Evolutionary conservation across 1,284 basidiomycete genomes (phyloP), one percentile per base, ranked within the genome.

Genomic region (Austroboletus olivaceoglutinosus): DNA sequence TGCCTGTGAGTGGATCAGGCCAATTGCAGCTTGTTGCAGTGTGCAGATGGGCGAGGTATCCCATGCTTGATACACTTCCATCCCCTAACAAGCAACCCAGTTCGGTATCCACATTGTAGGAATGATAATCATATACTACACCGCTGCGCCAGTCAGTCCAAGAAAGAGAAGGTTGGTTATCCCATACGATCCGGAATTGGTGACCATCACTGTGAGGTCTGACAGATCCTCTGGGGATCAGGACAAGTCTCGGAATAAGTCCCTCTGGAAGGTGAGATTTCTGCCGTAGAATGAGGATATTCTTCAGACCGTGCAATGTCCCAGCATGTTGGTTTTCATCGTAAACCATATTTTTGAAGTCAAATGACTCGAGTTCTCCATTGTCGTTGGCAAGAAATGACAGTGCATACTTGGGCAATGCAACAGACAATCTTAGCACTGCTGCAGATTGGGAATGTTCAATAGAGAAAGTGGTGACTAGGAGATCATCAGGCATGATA

Each of bases 21-120:
- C 33, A 34, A 15, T 34, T 13, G n/a, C 33, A 34, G 15, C 33
- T 34, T 15, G 33, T 34, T 7, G 8, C 8, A 1, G 74, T 72
- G 38, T 80, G 76, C 11, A 80, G 62, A 40, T 72, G 70, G 0
- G 70, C 62, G 43, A 67, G 70, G 55, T 68, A 74, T 3, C 70
- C 58, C 25, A 60, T 64, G 54, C 64, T 68, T 6, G 51, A 56
- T 5, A 4, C 15, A 25, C 58, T 69, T 18, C 48, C 53, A 33
- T 62, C 61, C 11, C 70, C 68, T 3, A 59, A 59, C 1, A 80
- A 61, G 41, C 65, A 60, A 19, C 73, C 68, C 12, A 80, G 62
- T 23, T 68, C 62, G 0, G 52, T 52, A 52, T 80, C 72, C 45
- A 78, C 58, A 0, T 60, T 53, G 48, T 77, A 79, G 19, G 64